These are phyloP conservation scores for Dendrobium chrysotoxum DNA, from an alignment of 106 monocot species.

Conservation along the genomic window DNA sequence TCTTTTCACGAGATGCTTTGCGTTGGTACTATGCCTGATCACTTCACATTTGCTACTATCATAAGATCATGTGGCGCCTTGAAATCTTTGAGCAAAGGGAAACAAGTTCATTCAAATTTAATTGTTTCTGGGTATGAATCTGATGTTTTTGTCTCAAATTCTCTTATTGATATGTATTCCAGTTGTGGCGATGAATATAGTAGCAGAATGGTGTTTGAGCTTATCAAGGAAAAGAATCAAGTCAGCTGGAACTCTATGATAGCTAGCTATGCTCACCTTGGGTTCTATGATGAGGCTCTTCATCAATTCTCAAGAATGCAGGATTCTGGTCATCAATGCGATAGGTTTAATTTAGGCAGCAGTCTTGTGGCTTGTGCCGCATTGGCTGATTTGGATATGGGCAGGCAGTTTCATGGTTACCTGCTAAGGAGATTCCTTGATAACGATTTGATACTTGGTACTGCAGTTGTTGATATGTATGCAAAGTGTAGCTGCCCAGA, in stretches of 20 bases:
- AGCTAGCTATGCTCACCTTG: conserved; percentile 8
- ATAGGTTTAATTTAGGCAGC: conserved; percentile 17
- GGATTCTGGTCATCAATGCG: conserved; percentile 3
- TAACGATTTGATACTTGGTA: conserved; percentile 11
- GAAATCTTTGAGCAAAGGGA: conserved; percentile 14
- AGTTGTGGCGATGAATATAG: conserved; percentile 7
- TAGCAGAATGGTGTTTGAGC: conserved; percentile 5
- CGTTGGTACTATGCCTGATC: conserved; percentile 6
- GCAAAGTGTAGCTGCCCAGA: conserved; percentile 15
- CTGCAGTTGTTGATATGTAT: conserved; percentile 20
- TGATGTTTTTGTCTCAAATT: conserved; percentile 14
- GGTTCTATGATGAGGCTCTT: conserved; percentile 6
- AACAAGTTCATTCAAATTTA: conserved; percentile 16
- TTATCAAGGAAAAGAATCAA: conserved; percentile 12
- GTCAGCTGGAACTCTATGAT: conserved; percentile 21
- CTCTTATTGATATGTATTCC: conserved; percentile 26
- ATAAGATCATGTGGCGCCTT: conserved; percentile 13
- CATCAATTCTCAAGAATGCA: conserved; percentile 15
- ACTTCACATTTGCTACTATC: conserved; percentile 15
- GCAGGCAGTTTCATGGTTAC: conserved; percentile 11
- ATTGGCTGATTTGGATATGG: conserved; percentile 1
- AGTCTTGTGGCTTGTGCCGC: conserved; percentile 9
- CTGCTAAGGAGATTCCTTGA: conserved; percentile 16
- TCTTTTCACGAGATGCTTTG: conserved; percentile 1
- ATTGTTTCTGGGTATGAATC: conserved; percentile 7